Evolutionary conservation across 2,329 filamentous ascomycete genomes (phyloP).

Genomic region (Verticillium dahliae): DNA sequence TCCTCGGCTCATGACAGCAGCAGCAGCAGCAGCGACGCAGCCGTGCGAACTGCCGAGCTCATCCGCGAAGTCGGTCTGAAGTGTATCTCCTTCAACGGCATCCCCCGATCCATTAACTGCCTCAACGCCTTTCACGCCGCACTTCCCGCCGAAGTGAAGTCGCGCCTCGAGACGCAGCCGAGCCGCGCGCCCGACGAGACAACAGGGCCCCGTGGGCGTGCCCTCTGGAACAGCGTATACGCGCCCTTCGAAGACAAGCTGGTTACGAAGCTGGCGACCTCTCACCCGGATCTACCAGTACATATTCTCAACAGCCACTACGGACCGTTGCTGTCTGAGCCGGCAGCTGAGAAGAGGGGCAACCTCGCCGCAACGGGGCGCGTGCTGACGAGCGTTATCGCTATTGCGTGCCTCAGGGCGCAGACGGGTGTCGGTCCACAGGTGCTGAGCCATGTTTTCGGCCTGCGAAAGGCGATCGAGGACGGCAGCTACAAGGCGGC

Average conservation of each 20-base stretch:
- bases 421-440: constrained; percentile 81
- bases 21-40: constrained; percentile 11
- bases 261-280: constrained; percentile 60
- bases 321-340: constrained; percentile 65
- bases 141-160: constrained; percentile 50
- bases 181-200: constrained; percentile 44
- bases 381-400: constrained; percentile 66
- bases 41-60: constrained; percentile 55
- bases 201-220: constrained; percentile 57
- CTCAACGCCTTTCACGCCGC: constrained; percentile 63
- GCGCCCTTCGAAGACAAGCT: constrained; percentile 67
- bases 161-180: constrained; percentile 46
- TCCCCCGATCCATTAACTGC: constrained; percentile 78
- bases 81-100: constrained; percentile 75
- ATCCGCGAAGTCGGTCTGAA: constrained; percentile 72
- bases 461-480: constrained; percentile 67
- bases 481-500: constrained; percentile 50
- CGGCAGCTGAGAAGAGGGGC: constrained; percentile 33
- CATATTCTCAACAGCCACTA: constrained; percentile 74
- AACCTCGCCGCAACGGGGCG: constrained; percentile 54
- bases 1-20: constrained; percentile 6
- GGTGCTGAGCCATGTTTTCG: constrained; percentile 76
- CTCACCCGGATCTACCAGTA: constrained; percentile 76
- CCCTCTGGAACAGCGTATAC: constrained; percentile 73
- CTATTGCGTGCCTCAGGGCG: constrained; percentile 66